These are phyloP conservation scores for Aspergillus sp. DNA, from an alignment of 2,329 filamentous ascomycete species.

Conservation along the genomic window DNA sequence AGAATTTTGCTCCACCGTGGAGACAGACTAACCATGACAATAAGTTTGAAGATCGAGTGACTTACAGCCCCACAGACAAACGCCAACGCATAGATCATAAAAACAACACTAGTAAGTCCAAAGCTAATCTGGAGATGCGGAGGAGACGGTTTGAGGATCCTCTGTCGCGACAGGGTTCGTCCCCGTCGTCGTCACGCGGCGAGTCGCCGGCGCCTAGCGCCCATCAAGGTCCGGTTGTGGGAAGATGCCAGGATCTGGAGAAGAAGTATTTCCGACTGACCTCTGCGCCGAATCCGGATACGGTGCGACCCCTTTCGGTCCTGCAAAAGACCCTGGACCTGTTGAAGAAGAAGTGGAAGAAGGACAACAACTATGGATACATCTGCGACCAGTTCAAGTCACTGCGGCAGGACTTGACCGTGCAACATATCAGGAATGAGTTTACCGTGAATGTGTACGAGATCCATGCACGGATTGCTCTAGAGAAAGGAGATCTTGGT, in stretches of 20 bases:
- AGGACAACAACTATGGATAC: conserved; percentile 89
- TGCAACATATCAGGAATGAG: conserved; percentile 92
- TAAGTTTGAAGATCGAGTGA: conserved; percentile 66
- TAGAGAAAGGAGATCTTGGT: conserved; percentile 98
- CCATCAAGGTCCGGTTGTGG: conserved; percentile 64
- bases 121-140: conserved; percentile 77
- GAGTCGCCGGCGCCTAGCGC: conserved; percentile 42
- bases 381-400: conserved; percentile 99
- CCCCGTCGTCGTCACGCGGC: conserved; percentile 34
- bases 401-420: conserved; percentile 91
- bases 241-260: conserved; percentile 74
- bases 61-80: conserved; percentile 50
- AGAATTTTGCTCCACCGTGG: conserved; percentile 55
- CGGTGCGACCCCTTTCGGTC: conserved; percentile 74
- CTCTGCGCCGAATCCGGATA: conserved; percentile 75
- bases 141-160: conserved; percentile 71
- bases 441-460: conserved; percentile 97
- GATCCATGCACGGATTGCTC: conserved; percentile 90
- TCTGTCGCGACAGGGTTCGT: conserved; percentile 34
- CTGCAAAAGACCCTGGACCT: conserved; percentile 78
- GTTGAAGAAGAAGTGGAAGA: conserved; percentile 88
- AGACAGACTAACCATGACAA: conserved; percentile 58
- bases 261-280: conserved; percentile 94
- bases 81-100: conserved; percentile 43
- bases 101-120: conserved; percentile 72